A percentile compares a stretch with the other conserved stretches of the same genome.
phyloP scores from a whole-genome alignment of 768 basidiomycete species.

The Tricholoma hemisulphureum region DNA sequence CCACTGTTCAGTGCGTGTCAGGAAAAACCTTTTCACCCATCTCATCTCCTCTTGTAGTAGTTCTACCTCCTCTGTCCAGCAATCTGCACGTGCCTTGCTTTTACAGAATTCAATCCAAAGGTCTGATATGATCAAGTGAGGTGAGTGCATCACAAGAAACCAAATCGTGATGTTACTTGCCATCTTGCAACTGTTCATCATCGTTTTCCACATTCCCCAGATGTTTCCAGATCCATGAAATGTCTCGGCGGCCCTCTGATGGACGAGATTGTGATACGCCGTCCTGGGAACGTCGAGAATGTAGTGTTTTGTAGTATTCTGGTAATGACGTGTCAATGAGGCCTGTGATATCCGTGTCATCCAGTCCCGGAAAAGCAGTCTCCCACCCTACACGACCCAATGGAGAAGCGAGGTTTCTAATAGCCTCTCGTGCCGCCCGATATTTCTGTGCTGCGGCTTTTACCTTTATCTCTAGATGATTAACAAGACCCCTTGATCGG shows the following conservation, averaged over 20 bases:
- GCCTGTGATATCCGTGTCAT: too few species aligned
- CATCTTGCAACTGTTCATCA: conserved; percentile 1
- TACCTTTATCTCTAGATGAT: not conserved
- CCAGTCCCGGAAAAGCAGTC: too few species aligned
- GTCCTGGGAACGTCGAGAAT: not conserved
- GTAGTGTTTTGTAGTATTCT: not conserved
- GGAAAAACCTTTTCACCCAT: not conserved
- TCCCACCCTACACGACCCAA: not conserved
- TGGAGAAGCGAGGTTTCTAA: not conserved
- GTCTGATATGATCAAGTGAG: not conserved
- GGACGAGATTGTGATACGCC: too few species aligned
- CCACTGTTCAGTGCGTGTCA: not conserved
- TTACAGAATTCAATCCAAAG: conserved; percentile 2
- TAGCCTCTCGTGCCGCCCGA: not conserved
- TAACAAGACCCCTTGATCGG: not conserved
- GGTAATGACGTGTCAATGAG: not conserved
- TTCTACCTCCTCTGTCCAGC: not conserved
- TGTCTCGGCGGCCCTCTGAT: not conserved
- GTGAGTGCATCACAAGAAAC: not conserved
- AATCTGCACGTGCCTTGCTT: too few species aligned
- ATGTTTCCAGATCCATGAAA: not conserved
- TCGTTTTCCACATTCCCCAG: not conserved
- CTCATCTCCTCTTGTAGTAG: conserved; percentile 4
- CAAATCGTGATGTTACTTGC: not conserved
- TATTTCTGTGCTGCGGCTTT: not conserved